Evolutionary conservation across 306 rosid species (phyloP).

Genomic region (Trichosanthes cucumerina): DNA sequence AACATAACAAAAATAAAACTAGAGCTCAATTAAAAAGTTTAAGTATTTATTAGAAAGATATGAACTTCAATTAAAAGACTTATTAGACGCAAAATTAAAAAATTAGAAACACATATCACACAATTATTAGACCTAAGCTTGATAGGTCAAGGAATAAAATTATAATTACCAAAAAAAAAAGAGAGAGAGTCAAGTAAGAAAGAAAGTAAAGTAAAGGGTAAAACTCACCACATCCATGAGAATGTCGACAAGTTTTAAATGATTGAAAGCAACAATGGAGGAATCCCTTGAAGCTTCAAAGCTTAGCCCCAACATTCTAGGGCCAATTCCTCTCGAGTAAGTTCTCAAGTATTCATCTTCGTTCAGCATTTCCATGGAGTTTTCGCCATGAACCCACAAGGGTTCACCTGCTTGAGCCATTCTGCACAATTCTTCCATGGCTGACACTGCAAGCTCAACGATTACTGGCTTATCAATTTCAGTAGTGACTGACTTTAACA

Average conservation of each 20-base stretch:
- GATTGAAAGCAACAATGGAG: constrained; percentile 38
- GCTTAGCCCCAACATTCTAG: constrained; percentile 1
- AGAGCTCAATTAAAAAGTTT: too few relatives aligned
- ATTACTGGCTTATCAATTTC: constrained; percentile 42
- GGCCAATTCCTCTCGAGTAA: constrained; percentile 13
- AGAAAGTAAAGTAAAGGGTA: too few relatives aligned
- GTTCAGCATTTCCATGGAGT: constrained; percentile 22
- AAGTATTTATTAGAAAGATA: too few relatives aligned
- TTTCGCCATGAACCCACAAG: constrained; percentile 34
- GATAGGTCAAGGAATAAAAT: too few relatives aligned
- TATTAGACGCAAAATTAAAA: too few relatives aligned
- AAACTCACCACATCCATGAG: constrained; percentile 67
- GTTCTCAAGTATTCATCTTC: constrained; percentile 39
- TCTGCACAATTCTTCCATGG: constrained; percentile 34
- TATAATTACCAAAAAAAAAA: not conserved
- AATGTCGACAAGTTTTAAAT: constrained; percentile 45
- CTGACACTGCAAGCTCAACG: constrained; percentile 49
- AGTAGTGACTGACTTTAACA: constrained; percentile 11
- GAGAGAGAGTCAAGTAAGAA: not conserved
- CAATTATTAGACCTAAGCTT: too few relatives aligned
- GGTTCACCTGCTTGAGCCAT: constrained; percentile 47
- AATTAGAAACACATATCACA: too few relatives aligned
- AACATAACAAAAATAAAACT: too few relatives aligned
- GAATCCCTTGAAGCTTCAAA: constrained; percentile 64
- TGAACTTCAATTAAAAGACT: too few relatives aligned